Evolutionary conservation across 345 rosid genomes (phyloP), one percentile per base, ranked within the genome.

Genomic region (Punica granatum): DNA sequence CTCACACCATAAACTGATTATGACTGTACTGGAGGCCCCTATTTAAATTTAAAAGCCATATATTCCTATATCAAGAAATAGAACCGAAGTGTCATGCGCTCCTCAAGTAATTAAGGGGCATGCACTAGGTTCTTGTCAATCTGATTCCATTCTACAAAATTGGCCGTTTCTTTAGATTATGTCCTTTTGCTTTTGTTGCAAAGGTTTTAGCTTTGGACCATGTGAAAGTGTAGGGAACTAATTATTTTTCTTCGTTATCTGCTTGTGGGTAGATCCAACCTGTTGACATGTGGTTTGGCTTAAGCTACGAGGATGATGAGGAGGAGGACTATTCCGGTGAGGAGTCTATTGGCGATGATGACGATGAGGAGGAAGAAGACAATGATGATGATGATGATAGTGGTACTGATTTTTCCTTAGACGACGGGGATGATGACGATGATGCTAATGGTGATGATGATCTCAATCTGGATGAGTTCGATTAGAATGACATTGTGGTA

Each of bases 231-330:
- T 74, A 74, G 79, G 77, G 67, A 70, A 75, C 82, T 83, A 77
- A 83, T 78, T 75, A 78, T 75, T 77, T 75, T 73, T 71, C 75
- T 80, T 42, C 23, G 42, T 66, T 30, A 78, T 83, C 79, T 84
- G 81, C 79, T 85, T 79, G 80, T 51, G 75, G 70, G 78, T 78
- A 85, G 82, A 76, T 54, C 64, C 73, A 36, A 74, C 69, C 73
- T 42, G 70, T 59, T 60, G 67, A 42, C 56, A 53, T 72, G 31
- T 10, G 30, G 59, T 10, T 53, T 23, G 31, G 14, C 31, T 53
- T n/a, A 8, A 75, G 65, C 31, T 74, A 59, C 26, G 78, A 70
- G 46, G 80, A 65, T 3, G 69, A 43, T 43, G 75, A 72, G 2
- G 69, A 75, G 1, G 74, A 69, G 10, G 78, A 74, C 14, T 81